Conservation (phyloP, 768 basidiomycete species). For the Boletales sp. region DNA sequence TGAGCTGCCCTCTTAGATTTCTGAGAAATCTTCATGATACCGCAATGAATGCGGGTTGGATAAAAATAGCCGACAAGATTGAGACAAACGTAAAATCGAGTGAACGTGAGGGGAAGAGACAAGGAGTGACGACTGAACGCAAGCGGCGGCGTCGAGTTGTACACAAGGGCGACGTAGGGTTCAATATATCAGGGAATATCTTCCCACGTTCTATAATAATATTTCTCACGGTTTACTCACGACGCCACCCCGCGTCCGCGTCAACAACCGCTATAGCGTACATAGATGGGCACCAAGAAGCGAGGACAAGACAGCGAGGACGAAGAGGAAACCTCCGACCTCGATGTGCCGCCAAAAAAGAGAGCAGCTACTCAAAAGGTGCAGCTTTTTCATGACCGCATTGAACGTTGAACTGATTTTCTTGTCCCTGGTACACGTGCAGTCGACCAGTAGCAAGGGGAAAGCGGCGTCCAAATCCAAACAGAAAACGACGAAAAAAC, state of each 20-base stretch:
- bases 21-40: conserved; percentile 83
- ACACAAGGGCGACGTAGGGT: conserved; percentile 20
- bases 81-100: not conserved
- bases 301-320: conserved; percentile 16
- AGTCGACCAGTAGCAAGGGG: conserved; percentile 2
- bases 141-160: conserved; percentile 1
- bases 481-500: conserved; percentile 34
- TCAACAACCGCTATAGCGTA: too few species aligned
- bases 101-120: conserved; percentile 11
- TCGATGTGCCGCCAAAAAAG: conserved; percentile 8
- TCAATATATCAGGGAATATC: conserved; percentile 31
- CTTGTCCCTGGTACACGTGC: not conserved
- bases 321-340: conserved; percentile 15
- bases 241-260: not conserved
- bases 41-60: conserved; percentile 43
- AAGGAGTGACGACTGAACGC: conserved; percentile 1
- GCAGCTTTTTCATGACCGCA: not conserved
- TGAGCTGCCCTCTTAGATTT: conserved; percentile 79
- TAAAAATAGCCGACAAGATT: conserved; percentile 9
- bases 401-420: not conserved
- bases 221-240: conserved; percentile 7
- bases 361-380: conserved; percentile 14
- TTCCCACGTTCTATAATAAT: conserved; percentile 15
- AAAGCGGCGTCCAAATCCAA: conserved; percentile 15
- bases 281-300: conserved; percentile 14